Evolutionary conservation across 768 basidiomycete genomes (phyloP), one percentile per base, ranked within the genome.

Genomic region (Exsudoporus frostii): DNA sequence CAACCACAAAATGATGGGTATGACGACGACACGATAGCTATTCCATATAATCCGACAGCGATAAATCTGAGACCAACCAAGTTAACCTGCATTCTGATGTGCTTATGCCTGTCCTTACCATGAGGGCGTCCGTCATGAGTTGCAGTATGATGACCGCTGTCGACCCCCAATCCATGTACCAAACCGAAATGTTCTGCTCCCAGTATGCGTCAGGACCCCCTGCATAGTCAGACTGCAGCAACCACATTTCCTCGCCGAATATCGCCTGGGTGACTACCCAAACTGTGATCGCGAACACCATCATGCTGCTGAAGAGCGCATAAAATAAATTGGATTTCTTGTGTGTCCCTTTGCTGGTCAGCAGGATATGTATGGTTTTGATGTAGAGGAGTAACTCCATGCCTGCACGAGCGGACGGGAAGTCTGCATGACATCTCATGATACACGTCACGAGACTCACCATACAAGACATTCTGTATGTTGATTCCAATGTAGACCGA

Each of bases 41-140:
- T 63, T 37, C 71, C 71, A 76, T 33, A 76, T 51, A 24, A 74
- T 54, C 36, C 55, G 69, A 59, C 73, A 74, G 25, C 74, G 76
- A 50, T 74, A 66, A 17, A 77, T 65, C 76, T 77, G 44, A 22
- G 72, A 53, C 6, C 25, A 42, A 45, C 10, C 32, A 20, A 33
- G 14, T 65, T 27, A 63, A 24, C n/a, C 44, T 4, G 8, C 14
- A 8, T 29, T 15, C 14, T 11, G 9, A 45, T 8, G 19, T 20
- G 19, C 5, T 38, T 1, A 3, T 17, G 2, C n/a, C 22, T n/a
- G 34, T 29, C 41, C 20, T 36, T 45, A 64, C 62, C 63, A 65
- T 62, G 8, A 63, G 53, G 2, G 57, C 76, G 25, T 75, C 73
- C 4, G 67, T 67, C 54, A 75, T 56, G 37, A 74, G 65, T 3